phyloP scores from a whole-genome alignment of 1,284 basidiomycete genomes.

The Sparassis latifolia region DNA sequence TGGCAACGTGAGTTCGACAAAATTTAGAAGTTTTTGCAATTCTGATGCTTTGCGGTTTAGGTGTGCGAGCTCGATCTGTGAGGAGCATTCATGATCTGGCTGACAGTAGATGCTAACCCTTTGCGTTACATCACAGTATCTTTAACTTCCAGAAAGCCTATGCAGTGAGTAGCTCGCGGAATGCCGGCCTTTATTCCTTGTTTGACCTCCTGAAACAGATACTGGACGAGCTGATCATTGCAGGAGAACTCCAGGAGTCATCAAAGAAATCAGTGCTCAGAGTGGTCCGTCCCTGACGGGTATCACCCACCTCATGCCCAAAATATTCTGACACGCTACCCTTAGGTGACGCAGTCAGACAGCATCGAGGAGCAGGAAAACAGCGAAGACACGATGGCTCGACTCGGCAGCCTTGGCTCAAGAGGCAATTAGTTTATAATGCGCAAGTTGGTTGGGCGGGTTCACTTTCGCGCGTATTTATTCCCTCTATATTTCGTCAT shows the following conservation, averaged over 20 bases:
- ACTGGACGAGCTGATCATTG: slow-evolving; percentile 95
- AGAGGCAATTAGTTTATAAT: slow-evolving; percentile 8
- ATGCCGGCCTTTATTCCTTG: not conserved
- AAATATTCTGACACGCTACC: not conserved
- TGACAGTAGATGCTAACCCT: not conserved
- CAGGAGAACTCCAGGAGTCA: slow-evolving; percentile 97
- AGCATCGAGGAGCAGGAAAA: slow-evolving; percentile 77
- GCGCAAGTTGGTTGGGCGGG: not conserved
- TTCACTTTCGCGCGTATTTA: not conserved
- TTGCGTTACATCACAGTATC: slow-evolving; percentile 47
- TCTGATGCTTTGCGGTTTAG: slow-evolving; percentile 33
- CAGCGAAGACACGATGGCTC: slow-evolving; percentile 69
- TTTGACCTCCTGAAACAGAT: slow-evolving; percentile 46
- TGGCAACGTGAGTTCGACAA: slow-evolving; percentile 72
- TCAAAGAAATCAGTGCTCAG: slow-evolving; percentile 96
- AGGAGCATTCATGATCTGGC: slow-evolving; percentile 16
- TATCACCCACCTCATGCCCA: not conserved
- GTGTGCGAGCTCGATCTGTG: slow-evolving; percentile 95
- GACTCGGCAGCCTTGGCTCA: slow-evolving; percentile 44
- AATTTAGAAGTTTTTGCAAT: not conserved
- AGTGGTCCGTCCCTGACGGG: slow-evolving; percentile 46
- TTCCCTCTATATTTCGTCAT: not conserved
- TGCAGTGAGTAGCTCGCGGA: slow-evolving; percentile 48
- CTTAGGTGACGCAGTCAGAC: slow-evolving; percentile 75
- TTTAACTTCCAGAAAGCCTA: slow-evolving; percentile 99